Conservation (phyloP, 2,329 filamentous ascomycete genomes). For the Colletotrichum truncatum region DNA sequence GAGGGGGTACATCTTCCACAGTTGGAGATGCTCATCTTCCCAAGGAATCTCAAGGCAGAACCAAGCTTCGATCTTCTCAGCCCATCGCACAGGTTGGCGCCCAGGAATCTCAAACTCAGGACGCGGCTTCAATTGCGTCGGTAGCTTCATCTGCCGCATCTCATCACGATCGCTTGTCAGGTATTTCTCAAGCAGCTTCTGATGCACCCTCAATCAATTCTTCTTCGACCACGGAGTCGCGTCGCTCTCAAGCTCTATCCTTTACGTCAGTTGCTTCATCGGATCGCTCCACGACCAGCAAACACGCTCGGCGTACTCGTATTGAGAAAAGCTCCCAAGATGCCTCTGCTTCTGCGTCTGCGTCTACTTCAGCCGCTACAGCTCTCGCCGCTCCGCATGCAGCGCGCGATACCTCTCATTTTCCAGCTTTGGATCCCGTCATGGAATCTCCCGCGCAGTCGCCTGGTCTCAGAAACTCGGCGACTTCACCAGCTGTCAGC, state of each 20-base stretch:
- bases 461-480: neutral
- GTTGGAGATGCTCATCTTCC: neutral
- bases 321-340: neutral
- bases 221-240: neutral
- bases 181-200: neutral
- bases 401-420: neutral
- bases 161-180: neutral
- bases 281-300: neutral
- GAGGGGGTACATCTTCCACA: neutral
- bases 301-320: neutral
- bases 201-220: neutral
- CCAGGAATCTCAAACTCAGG: neutral
- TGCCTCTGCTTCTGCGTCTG: no score
- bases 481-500: neutral
- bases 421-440: neutral
- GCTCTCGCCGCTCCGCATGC: neutral
- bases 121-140: neutral
- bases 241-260: neutral
- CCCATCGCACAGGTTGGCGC: neutral
- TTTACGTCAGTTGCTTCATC: neutral
- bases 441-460: neutral
- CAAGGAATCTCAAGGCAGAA: neutral
- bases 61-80: neutral
- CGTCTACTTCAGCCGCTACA: no score
- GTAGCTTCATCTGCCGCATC: neutral